A percentile compares a stretch with the other conserved stretches of the same genome.
Conservation (phyloP, 1,284 basidiomycete genomes). For the Leccinum fallax region DNA sequence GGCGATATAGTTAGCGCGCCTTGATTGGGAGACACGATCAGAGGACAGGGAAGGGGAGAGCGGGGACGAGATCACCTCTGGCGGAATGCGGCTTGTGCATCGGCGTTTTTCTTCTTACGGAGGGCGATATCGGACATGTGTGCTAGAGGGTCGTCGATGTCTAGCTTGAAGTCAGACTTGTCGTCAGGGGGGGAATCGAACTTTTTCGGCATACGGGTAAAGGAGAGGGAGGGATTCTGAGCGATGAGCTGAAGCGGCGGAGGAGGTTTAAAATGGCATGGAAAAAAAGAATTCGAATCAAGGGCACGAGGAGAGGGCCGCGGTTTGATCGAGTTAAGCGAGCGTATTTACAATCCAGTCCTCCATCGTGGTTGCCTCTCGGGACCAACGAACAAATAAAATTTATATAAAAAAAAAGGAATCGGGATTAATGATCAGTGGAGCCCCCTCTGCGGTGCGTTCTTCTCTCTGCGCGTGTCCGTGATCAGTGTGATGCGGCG, state of each 20-base stretch:
- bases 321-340: constrained; percentile 44
- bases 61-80: constrained; percentile 30
- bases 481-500: constrained; percentile 7
- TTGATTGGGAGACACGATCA: constrained; percentile 48
- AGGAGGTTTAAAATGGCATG: constrained; percentile 52
- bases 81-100: constrained; percentile 61
- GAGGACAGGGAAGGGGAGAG: constrained; percentile 10
- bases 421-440: background rate
- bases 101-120: constrained; percentile 84
- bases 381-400: background rate
- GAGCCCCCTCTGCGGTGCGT: background rate
- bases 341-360: constrained; percentile 42
- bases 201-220: constrained; percentile 47
- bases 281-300: constrained; percentile 62
- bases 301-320: constrained; percentile 64
- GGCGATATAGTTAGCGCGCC: constrained; percentile 81
- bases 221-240: constrained; percentile 20
- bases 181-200: constrained; percentile 42
- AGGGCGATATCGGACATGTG: constrained; percentile 63
- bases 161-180: constrained; percentile 40
- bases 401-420: background rate
- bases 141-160: constrained; percentile 37
- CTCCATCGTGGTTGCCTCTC: constrained; percentile 25
- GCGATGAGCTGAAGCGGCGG: constrained; percentile 19
- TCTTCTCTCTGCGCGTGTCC: constrained; percentile 1